Evolutionary conservation across 139 green algal genomes (phyloP).

Genomic region (Mychonastes homosphaera): DNA sequence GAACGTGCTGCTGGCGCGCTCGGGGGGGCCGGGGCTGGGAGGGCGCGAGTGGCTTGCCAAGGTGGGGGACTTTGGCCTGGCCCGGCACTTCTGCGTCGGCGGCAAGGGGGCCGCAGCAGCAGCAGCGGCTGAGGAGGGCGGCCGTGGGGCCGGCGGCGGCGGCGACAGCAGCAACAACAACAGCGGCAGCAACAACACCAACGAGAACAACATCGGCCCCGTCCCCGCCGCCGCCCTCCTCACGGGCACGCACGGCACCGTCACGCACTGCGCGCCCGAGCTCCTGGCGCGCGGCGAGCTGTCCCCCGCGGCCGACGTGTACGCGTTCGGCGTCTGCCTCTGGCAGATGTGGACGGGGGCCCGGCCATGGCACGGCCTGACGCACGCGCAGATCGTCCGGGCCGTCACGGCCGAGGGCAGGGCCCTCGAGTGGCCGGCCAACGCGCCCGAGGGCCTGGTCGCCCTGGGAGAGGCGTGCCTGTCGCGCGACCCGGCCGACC

Average conservation of each 20-base stretch:
- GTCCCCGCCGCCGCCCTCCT: too few species aligned
- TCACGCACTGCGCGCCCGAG: not conserved
- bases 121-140: too few species aligned
- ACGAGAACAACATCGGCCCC: too few species aligned
- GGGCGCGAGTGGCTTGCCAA: constrained; percentile 48
- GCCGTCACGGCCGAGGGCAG: constrained; percentile 12
- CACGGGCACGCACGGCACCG: constrained; percentile 17
- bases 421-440: constrained; percentile 12
- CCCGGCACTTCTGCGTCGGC: too few species aligned
- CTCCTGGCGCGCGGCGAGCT: constrained; percentile 11
- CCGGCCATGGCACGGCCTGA: constrained; percentile 21
- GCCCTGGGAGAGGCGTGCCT: constrained; percentile 22
- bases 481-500: constrained; percentile 3
- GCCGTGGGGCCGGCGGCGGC: too few species aligned
- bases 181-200: too few species aligned
- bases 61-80: constrained; percentile 61
- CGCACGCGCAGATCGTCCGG: constrained; percentile 11
- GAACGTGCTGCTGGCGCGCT: constrained; percentile 39
- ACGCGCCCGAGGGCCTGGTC: constrained; percentile 12
- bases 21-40: not conserved
- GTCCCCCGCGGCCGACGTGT: constrained; percentile 4
- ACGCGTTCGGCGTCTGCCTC: constrained; percentile 21
- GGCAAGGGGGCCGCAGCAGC: too few species aligned
- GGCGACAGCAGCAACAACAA: too few species aligned
- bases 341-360: constrained; percentile 26